phyloP scores from a whole-genome alignment of 2,329 filamentous ascomycete genomes.

The Neonectria punicea region DNA sequence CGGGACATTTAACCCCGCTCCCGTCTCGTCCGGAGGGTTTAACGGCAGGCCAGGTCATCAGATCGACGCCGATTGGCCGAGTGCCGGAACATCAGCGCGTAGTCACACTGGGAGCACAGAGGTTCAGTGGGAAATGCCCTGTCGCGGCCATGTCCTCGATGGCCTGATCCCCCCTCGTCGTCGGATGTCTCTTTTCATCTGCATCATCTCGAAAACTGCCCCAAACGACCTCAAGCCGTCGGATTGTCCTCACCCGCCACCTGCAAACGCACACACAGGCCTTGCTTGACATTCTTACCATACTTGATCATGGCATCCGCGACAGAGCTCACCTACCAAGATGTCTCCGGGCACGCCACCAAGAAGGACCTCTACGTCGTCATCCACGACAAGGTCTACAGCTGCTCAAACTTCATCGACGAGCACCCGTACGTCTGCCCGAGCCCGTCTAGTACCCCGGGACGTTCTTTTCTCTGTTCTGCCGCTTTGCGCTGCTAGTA shows the following conservation, averaged over 20 bases:
- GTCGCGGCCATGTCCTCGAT: neutral
- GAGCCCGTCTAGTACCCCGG: neutral
- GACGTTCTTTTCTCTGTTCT: neutral
- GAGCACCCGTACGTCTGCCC: constrained; percentile 78
- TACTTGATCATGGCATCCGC: constrained; percentile 10
- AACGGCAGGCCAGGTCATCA: neutral
- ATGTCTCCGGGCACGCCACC: constrained; percentile 79
- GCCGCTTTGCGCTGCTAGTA: neutral
- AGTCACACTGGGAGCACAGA: neutral
- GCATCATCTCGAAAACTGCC: neutral
- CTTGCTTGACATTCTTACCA: too few species aligned
- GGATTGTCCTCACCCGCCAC: neutral
- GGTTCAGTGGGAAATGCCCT: neutral
- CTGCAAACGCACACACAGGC: neutral
- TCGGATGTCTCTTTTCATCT: neutral
- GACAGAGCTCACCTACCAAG: constrained; percentile 73
- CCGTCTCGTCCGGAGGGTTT: neutral
- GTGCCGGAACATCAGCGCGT: neutral
- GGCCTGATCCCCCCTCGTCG: neutral
- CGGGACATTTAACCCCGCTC: constrained; percentile 1
- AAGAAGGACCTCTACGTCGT: constrained; percentile 91
- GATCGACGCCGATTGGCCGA: constrained; percentile 8
- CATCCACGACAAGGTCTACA: constrained; percentile 92
- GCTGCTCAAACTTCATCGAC: constrained; percentile 82
- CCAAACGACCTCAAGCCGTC: neutral